phyloP scores from a whole-genome alignment of 129 eudicot genomes.

The Cynara cardunculus region DNA sequence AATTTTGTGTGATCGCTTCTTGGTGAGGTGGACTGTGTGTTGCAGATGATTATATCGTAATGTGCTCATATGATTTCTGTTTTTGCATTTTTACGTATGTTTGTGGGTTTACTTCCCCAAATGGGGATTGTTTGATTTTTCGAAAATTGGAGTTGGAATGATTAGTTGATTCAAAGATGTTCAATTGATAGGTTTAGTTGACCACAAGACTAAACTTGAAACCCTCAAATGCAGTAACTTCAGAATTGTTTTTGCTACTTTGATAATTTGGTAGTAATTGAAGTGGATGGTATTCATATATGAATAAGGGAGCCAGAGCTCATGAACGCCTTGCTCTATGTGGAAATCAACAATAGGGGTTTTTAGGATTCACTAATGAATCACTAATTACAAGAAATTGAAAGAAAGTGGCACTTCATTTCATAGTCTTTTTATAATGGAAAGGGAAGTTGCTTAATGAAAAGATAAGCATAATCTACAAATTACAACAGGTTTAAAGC shows the following conservation, averaged over 20 bases:
- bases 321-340: background rate
- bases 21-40: background rate
- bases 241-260: background rate
- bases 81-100: slow-evolving; percentile 10
- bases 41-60: slow-evolving; percentile 6
- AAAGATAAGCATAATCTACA: background rate
- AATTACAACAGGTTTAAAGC: background rate
- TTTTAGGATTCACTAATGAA: background rate
- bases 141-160: background rate
- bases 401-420: background rate
- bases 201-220: slow-evolving; percentile 23
- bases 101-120: slow-evolving; percentile 1
- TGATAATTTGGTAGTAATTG: background rate
- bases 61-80: background rate
- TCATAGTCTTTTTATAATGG: background rate
- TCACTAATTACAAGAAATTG: background rate
- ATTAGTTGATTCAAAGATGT: slow-evolving; percentile 4
- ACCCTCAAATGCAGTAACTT: slow-evolving; percentile 11
- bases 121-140: background rate
- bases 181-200: slow-evolving; percentile 16
- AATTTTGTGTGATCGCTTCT: slow-evolving; percentile 16
- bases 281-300: background rate
- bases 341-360: background rate
- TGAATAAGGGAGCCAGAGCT: background rate
- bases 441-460: slow-evolving; percentile 11